These are phyloP conservation scores for Xylaria sp. DNA, from an alignment of 2,329 filamentous ascomycete species.

Conservation along the genomic window DNA sequence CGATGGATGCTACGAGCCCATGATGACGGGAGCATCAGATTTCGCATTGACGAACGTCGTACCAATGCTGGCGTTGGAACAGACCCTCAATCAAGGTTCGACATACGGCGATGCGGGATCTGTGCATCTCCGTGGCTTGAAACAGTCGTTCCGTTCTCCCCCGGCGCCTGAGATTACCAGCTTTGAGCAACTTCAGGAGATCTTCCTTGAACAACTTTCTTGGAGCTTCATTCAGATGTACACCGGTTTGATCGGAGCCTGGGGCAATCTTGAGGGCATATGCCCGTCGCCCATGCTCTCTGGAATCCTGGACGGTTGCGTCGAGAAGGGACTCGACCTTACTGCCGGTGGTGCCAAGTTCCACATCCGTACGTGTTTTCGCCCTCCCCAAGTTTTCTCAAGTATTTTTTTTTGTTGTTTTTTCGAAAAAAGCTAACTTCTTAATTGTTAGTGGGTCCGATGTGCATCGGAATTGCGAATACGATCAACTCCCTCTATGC, in stretches of 20 bases:
- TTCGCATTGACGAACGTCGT: constrained; percentile 13
- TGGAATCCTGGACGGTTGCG: constrained; percentile 11
- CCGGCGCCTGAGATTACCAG: constrained; percentile 2
- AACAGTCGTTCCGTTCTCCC: constrained; percentile 15
- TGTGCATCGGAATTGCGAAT: constrained; percentile 15
- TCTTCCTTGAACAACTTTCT: constrained; percentile 14
- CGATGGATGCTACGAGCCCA: constrained; percentile 17
- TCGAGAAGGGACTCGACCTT: constrained; percentile 14
- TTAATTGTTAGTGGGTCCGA: constrained; percentile 5
- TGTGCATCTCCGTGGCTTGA: constrained; percentile 17
- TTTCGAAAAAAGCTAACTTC: neutral
- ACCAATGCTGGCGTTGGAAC: constrained; percentile 14
- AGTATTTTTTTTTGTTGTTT: neutral
- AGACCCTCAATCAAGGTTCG: constrained; percentile 14
- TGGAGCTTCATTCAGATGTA: constrained; percentile 10
- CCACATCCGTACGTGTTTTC: constrained; percentile 11
- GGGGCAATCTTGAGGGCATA: constrained; percentile 13
- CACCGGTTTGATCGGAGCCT: constrained; percentile 1
- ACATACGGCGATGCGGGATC: constrained; percentile 14
- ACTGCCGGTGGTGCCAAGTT: constrained; percentile 16
- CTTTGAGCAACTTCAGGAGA: constrained; percentile 4
- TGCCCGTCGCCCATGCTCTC: constrained; percentile 17
- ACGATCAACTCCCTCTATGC: constrained; percentile 17
- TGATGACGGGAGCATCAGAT: constrained; percentile 14
- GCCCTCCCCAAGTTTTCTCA: neutral